Conservation (phyloP, 371 early-diverging fungal genomes). For the Mortierella sp. region DNA sequence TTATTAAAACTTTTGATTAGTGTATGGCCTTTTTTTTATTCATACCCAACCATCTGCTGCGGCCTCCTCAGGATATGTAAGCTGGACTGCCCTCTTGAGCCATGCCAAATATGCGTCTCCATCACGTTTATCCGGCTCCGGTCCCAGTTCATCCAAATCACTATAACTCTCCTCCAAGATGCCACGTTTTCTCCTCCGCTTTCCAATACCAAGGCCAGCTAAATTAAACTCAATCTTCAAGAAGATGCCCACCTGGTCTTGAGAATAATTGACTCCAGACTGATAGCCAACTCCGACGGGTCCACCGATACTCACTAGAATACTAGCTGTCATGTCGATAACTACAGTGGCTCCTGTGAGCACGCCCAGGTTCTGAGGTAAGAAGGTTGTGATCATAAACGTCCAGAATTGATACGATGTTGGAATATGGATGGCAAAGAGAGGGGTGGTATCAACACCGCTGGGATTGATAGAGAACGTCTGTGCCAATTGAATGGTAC, state of each 20-base stretch:
- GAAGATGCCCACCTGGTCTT: constrained; percentile 26
- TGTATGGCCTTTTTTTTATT: neutral
- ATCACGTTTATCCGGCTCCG: constrained; percentile 23
- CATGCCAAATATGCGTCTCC: constrained; percentile 27
- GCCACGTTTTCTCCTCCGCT: constrained; percentile 21
- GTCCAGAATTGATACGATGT: constrained; percentile 32
- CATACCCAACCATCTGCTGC: constrained; percentile 6
- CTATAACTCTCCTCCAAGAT: neutral
- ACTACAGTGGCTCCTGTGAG: constrained; percentile 31
- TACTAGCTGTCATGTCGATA: constrained; percentile 29
- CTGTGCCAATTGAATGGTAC: constrained; percentile 18
- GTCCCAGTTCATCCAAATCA: constrained; percentile 3
- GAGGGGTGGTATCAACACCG: constrained; percentile 23
- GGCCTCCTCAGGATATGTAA: constrained; percentile 24
- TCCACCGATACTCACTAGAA: constrained; percentile 28
- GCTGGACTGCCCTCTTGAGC: constrained; percentile 23
- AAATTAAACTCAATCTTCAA: constrained; percentile 41
- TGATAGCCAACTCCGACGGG: constrained; percentile 22
- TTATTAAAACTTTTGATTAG: neutral
- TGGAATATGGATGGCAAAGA: constrained; percentile 31
- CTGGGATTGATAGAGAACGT: constrained; percentile 31
- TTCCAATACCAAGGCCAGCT: constrained; percentile 10
- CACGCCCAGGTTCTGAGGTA: constrained; percentile 31
- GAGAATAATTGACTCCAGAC: constrained; percentile 24
- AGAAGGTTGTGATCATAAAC: constrained; percentile 31